Percentiles rank a stretch among this genome's conserved stretches.
These are phyloP conservation scores for Simmondsia chinensis DNA, from an alignment of 148 eudicot species.

Conservation along the genomic window DNA sequence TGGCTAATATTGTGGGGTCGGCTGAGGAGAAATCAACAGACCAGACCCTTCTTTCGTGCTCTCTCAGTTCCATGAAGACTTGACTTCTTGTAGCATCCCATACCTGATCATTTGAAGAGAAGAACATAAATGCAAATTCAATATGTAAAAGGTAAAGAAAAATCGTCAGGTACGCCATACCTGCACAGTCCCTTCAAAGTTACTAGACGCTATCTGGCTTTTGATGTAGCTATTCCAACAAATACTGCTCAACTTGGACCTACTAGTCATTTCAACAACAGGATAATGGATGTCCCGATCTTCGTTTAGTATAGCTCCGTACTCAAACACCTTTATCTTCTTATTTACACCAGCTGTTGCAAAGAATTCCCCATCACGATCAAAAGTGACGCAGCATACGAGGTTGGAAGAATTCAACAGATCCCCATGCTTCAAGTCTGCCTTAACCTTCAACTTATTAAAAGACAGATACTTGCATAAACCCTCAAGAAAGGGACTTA, in stretches of 20 bases:
- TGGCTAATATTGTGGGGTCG: slow-evolving; percentile 91
- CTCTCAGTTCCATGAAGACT: slow-evolving; percentile 76
- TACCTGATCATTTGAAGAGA: slow-evolving; percentile 36
- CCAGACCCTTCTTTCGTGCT: slow-evolving; percentile 91
- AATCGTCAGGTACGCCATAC: slow-evolving; percentile 20
- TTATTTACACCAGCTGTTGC: slow-evolving; percentile 98
- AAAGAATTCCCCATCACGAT: slow-evolving; percentile 89
- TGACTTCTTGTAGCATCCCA: slow-evolving; percentile 95
- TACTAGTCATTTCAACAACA: slow-evolving; percentile 77
- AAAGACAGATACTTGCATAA: slow-evolving; percentile 77
- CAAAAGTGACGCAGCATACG: slow-evolving; percentile 83
- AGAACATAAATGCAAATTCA: not conserved
- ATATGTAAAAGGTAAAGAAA: not conserved
- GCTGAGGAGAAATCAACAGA: slow-evolving; percentile 83
- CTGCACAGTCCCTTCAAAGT: slow-evolving; percentile 96
- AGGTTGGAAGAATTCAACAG: slow-evolving; percentile 83
- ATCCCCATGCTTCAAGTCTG: slow-evolving; percentile 93
- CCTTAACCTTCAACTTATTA: slow-evolving; percentile 66
- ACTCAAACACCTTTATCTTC: slow-evolving; percentile 91
- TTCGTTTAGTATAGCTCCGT: slow-evolving; percentile 51
- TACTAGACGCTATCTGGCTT: slow-evolving; percentile 96
- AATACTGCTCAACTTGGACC: slow-evolving; percentile 86
- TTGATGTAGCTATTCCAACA: slow-evolving; percentile 98
- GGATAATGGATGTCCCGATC: slow-evolving; percentile 92
- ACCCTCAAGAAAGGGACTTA: slow-evolving; percentile 79